Percentiles rank a stretch among this genome's conserved stretches.
Evolutionary conservation across 495 filamentous ascomycete genomes (phyloP).

Genomic region (Opeltia flavorubescens): DNA sequence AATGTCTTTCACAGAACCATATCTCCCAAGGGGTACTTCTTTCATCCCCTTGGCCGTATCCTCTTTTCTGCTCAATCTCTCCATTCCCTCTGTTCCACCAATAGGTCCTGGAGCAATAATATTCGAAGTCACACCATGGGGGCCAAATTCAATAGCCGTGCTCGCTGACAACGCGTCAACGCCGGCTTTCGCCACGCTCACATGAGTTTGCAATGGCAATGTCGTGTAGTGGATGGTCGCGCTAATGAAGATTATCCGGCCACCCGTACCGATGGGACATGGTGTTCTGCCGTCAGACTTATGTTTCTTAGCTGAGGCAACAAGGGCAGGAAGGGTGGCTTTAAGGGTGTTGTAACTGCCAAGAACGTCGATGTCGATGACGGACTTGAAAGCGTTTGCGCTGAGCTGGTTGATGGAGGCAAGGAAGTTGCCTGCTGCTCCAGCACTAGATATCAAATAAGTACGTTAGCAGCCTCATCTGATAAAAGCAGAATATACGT

Average conservation of each 20-base stretch:
- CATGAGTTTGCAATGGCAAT: constrained; percentile 72
- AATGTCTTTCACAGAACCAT: constrained; percentile 75
- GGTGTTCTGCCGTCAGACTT: constrained; percentile 31
- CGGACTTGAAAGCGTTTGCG: constrained; percentile 82
- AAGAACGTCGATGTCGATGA: constrained; percentile 91
- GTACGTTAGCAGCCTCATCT: background rate
- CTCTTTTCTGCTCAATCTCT: constrained; percentile 38
- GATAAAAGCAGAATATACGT: constrained; percentile 13
- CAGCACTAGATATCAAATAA: constrained; percentile 44
- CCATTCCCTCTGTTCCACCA: constrained; percentile 45
- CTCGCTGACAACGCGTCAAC: constrained; percentile 68
- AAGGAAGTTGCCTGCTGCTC: constrained; percentile 93
- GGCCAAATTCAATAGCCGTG: constrained; percentile 75
- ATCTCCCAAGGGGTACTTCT: constrained; percentile 52
- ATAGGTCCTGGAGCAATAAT: constrained; percentile 76
- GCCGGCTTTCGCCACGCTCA: constrained; percentile 78
- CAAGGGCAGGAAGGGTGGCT: constrained; percentile 67
- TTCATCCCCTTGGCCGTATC: constrained; percentile 15
- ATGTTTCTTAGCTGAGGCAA: constrained; percentile 54
- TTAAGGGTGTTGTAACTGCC: constrained; percentile 93
- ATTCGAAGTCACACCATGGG: constrained; percentile 77
- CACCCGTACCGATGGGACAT: constrained; percentile 45
- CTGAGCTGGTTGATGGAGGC: constrained; percentile 70
- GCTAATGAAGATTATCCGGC: constrained; percentile 75
- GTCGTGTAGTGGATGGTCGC: constrained; percentile 84